Conservation (phyloP, 495 filamentous ascomycete species). For the Penicillium manginii region DNA sequence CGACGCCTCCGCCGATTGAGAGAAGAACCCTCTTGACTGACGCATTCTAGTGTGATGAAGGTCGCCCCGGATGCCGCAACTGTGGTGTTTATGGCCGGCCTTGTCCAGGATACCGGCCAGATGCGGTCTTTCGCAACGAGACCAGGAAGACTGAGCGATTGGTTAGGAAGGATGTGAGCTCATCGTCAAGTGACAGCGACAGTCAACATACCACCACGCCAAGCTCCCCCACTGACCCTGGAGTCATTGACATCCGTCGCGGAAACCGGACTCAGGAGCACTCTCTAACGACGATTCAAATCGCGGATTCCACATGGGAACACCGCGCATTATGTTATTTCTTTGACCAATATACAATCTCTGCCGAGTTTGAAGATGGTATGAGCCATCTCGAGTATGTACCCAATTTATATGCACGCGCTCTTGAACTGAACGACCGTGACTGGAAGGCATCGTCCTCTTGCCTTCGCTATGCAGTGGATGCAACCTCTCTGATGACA, state of each 20-base stretch:
- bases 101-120: slow-evolving; percentile 48
- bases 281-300: slow-evolving; percentile 21
- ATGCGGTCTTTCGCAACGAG: slow-evolving; percentile 47
- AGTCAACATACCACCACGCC: slow-evolving; percentile 3
- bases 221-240: neutral
- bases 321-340: slow-evolving; percentile 49
- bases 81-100: slow-evolving; percentile 45
- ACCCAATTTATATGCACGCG: slow-evolving; percentile 39
- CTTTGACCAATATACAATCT: slow-evolving; percentile 47
- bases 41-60: slow-evolving; percentile 46
- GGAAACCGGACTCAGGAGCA: slow-evolving; percentile 1
- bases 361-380: slow-evolving; percentile 24
- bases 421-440: slow-evolving; percentile 6
- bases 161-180: slow-evolving; percentile 25
- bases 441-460: slow-evolving; percentile 21
- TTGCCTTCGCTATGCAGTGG: slow-evolving; percentile 44
- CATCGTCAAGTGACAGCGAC: slow-evolving; percentile 5
- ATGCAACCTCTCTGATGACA: slow-evolving; percentile 44
- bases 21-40: neutral
- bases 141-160: slow-evolving; percentile 36
- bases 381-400: slow-evolving; percentile 42
- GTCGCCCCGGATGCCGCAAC: slow-evolving; percentile 44
- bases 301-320: slow-evolving; percentile 43
- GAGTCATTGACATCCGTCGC: slow-evolving; percentile 1
- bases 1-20: neutral